Evolutionary conservation across 2,329 filamentous ascomycete genomes (phyloP), one percentile per base, ranked within the genome.

Genomic region (Fusarium pseudograminearum): DNA sequence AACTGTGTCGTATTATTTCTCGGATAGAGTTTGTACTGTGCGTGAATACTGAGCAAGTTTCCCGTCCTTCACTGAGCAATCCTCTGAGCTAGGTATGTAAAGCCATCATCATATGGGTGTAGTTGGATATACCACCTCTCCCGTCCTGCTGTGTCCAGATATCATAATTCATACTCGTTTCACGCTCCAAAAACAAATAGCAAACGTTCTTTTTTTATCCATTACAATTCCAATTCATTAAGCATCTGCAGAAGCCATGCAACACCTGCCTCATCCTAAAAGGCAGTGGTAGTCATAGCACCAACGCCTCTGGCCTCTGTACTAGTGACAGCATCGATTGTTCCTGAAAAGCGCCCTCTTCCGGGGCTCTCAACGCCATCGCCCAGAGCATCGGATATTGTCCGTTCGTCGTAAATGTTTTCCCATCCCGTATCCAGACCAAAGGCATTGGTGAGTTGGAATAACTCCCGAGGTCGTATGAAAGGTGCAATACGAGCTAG

Each of bases 331-430:
- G 53, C 52, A 56, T 74, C 65, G 24, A 82, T 70, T 14, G 65
- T 73, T 8, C 82, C 82, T 16, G 76, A 79, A 70, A 84, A 83
- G 22, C 81, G 81, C 4, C 79, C 81, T 11, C 52, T 33, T n/a
- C 82, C 82, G 1, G 80, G 80, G 4, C 41, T 24, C 3, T 74
- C 68, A 28, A 80, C 69, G 12, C 80, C 81, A 54, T 84, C 83
- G 10, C 54, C 55, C 22, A 61, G 42, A 14, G 82, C 80, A 15
- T 80, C 78, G 1, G 70, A 57, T n/a, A 77, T 76, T 6, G 76
- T 66, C 7, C 65, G 68, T 3, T 66, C 45, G 7, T 76, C 74
- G 52, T 83, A 84, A 7, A 80, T 28, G 12, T 52, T 69, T 2
- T 68, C 56, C 83, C 81, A 84, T 24, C 80, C 79, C n/a, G 77